These are phyloP conservation scores for Populus deltoides DNA, from an alignment of 345 rosid genomes.

Conservation along the genomic window DNA sequence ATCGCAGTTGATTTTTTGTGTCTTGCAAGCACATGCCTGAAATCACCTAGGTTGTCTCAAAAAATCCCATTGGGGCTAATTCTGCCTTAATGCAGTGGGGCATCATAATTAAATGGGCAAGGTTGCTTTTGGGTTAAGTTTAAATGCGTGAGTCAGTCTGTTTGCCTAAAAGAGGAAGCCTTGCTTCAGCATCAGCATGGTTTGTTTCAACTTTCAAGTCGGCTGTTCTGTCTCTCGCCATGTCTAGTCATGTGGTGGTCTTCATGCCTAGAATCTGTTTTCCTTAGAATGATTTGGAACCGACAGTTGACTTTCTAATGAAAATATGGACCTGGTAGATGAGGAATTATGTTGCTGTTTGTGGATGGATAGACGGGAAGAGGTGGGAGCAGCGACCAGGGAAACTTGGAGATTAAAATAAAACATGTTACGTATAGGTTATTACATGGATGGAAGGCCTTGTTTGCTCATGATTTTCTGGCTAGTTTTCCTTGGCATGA, in stretches of 20 bases:
- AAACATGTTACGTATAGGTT: not conserved
- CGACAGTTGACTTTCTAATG: not conserved
- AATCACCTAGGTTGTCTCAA: not conserved
- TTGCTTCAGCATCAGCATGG: not conserved
- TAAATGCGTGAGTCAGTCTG: not conserved
- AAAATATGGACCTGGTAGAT: not conserved
- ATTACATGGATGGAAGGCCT: not conserved
- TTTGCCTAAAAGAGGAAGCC: not conserved
- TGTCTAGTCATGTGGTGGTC: not conserved
- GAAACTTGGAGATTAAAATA: no score
- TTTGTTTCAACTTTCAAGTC: not conserved
- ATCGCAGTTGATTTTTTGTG: not conserved
- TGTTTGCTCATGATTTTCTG: not conserved
- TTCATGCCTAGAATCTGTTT: not conserved
- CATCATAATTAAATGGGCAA: not conserved
- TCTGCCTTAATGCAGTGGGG: not conserved
- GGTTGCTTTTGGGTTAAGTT: not conserved
- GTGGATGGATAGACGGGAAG: no score
- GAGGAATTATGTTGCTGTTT: not conserved
- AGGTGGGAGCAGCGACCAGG: no score
- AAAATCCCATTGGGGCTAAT: not conserved
- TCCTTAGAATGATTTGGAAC: not conserved
- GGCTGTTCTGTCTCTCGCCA: not conserved
- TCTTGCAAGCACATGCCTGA: not conserved
- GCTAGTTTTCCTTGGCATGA: not conserved